Conservation (phyloP, 805 yeast genomes). For the Candida hungchunana region DNA sequence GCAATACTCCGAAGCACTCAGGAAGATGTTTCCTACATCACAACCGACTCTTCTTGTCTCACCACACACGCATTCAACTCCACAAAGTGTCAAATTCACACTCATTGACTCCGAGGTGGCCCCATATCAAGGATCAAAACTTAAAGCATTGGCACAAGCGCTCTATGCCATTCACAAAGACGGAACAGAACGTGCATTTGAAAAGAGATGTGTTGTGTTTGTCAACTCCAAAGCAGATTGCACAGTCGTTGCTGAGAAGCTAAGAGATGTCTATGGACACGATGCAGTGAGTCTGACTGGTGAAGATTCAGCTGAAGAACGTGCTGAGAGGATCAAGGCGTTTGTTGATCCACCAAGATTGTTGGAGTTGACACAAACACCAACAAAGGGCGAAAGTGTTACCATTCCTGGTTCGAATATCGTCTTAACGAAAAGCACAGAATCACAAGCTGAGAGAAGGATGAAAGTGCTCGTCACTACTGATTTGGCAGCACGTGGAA, state of each 20-base stretch:
- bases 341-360: constrained; percentile 61
- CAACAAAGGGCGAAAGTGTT: constrained; percentile 10
- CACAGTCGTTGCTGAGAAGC: constrained; percentile 47
- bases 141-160: constrained; percentile 83
- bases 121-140: constrained; percentile 82
- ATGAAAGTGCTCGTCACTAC: constrained; percentile 80
- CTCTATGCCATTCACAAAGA: constrained; percentile 81
- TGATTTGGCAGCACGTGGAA: constrained; percentile 85
- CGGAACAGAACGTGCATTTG: constrained; percentile 70
- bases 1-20: constrained; percentile 61
- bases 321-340: constrained; percentile 50
- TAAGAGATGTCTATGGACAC: constrained; percentile 47
- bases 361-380: constrained; percentile 26
- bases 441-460: constrained; percentile 14
- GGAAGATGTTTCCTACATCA: constrained; percentile 58
- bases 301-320: constrained; percentile 53
- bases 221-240: constrained; percentile 73
- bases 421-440: constrained; percentile 16
- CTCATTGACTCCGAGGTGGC: constrained; percentile 70
- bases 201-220: constrained; percentile 79
- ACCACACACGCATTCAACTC: constrained; percentile 82
- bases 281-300: constrained; percentile 68
- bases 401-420: constrained; percentile 34
- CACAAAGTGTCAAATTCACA: constrained; percentile 65
- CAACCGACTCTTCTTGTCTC: constrained; percentile 55